Evolutionary conservation across 139 green algal genomes (phyloP), one percentile per base, ranked within the genome.

Genomic region (Nannochloris sp.): DNA sequence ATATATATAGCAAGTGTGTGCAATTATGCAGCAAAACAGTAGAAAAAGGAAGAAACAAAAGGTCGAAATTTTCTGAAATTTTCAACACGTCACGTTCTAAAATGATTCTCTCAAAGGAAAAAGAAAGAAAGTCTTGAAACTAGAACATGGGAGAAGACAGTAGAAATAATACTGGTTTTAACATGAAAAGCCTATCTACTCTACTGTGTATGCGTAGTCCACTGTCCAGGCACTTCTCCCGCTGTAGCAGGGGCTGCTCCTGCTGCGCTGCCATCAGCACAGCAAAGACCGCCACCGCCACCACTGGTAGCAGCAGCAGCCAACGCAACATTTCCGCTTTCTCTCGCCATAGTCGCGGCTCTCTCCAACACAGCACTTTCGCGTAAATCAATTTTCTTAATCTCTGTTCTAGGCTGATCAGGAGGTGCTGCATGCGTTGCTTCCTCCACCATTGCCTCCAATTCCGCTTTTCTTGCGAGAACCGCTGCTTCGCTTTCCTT

Each of bases 371-470:
- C 64, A 13, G 47, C 44, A 12, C 42, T 33, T 30, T 75, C 60
- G 9, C 68, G 53, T n/a, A 83, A 66, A 74, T 81, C 64, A 37
- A 83, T 75, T 44, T 51, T 51, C 60, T 79, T 64, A 39, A 68
- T 51, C 19, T 48, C 34, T 13, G 39, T 15, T 3, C 24, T 9
- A 27, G 48, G 8, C 4, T 4, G 24, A 4, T 37, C 54, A 2
- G 39, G 2, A 32, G 46, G 54, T 23, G 70, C 36, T 7, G 46
- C 42, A 25, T 39, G 60, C 1, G 65, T 77, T 4, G 74, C 60
- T 37, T 70, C 44, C 31, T 72, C 56, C 33, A 84, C 61, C 69
- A 84, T 51, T 44, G 48, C 37, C 45, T 71, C 42, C 45, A 84
- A 64, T 35, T 67, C 9, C 32, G 54, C 24, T 27, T 68, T 70